Conservation (phyloP, 1,284 basidiomycete species). For the Cryptococcus sp. region DNA sequence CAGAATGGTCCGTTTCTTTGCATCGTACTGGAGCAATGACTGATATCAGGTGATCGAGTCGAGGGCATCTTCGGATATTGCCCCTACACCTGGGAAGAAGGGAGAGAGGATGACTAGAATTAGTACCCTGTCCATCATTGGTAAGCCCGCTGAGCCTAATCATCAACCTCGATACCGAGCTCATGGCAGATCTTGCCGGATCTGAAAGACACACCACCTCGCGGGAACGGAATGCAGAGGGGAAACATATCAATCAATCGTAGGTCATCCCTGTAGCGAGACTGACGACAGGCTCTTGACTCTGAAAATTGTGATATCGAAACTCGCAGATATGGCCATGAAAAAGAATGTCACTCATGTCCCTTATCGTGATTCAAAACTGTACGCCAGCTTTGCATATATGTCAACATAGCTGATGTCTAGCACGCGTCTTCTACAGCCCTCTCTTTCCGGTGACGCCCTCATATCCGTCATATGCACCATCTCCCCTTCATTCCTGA, state of each 20-base stretch:
- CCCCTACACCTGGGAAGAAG: conserved; percentile 24
- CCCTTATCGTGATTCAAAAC: conserved; percentile 91
- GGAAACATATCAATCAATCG: conserved; percentile 78
- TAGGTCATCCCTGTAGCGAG: conserved; percentile 9
- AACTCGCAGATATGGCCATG: conserved; percentile 76
- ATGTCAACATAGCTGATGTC: background rate
- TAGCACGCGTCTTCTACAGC: conserved; percentile 84
- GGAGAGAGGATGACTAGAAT: conserved; percentile 52
- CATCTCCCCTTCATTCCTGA: conserved; percentile 68
- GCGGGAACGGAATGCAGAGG: conserved; percentile 85
- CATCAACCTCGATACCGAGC: conserved; percentile 5
- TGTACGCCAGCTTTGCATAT: conserved; percentile 26
- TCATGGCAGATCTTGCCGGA: conserved; percentile 83
- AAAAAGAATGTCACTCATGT: conserved; percentile 81
- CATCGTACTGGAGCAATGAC: background rate
- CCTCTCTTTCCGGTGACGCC: conserved; percentile 89
- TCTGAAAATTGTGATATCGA: conserved; percentile 81
- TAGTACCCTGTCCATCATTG: conserved; percentile 58
- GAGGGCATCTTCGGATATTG: conserved; percentile 13
- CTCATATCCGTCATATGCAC: conserved; percentile 95
- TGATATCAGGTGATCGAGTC: conserved; percentile 45
- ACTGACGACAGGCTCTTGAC: conserved; percentile 66
- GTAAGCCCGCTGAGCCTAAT: conserved; percentile 11
- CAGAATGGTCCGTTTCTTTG: conserved; percentile 59
- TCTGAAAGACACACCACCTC: conserved; percentile 93